Conservation (phyloP, 2,329 filamentous ascomycete genomes). For the Phialocephala subalpina region DNA sequence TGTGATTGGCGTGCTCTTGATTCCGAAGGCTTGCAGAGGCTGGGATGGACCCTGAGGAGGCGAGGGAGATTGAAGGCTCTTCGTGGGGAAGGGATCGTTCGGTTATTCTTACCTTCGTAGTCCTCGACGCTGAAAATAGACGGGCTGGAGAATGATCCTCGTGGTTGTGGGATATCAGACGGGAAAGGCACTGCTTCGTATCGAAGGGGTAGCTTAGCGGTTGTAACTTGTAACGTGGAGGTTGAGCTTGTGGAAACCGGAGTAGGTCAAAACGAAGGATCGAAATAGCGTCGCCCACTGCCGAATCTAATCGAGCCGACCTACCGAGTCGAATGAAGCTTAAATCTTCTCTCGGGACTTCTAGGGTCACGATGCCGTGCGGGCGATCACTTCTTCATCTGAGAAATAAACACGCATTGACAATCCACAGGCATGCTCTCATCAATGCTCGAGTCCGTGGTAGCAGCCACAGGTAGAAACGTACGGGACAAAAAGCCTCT, state of each 20-base stretch:
- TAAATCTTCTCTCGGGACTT: slow-evolving; percentile 3
- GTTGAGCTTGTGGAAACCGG: not conserved
- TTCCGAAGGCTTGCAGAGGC: slow-evolving; percentile 6
- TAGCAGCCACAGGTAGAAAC: not conserved
- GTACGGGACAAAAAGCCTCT: not conserved
- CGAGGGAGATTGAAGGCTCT: not conserved
- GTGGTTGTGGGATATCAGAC: not conserved
- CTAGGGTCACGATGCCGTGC: not conserved
- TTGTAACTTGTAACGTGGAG: not conserved
- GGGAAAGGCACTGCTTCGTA: not conserved
- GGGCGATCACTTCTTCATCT: not conserved
- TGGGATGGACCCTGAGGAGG: not conserved
- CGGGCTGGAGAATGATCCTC: not conserved
- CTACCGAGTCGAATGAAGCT: not conserved
- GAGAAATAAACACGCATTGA: not conserved
- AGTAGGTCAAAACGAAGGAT: not conserved
- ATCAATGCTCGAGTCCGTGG: not conserved
- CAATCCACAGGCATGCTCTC: not conserved
- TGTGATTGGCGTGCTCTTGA: not conserved
- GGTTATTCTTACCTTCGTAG: not conserved
- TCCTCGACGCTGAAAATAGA: not conserved
- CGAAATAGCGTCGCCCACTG: not conserved
- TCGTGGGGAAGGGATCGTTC: not conserved
- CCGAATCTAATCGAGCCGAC: not conserved
- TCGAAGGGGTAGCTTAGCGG: not conserved